phyloP scores from a whole-genome alignment of 495 filamentous ascomycete species.

The Penicillium soppii region DNA sequence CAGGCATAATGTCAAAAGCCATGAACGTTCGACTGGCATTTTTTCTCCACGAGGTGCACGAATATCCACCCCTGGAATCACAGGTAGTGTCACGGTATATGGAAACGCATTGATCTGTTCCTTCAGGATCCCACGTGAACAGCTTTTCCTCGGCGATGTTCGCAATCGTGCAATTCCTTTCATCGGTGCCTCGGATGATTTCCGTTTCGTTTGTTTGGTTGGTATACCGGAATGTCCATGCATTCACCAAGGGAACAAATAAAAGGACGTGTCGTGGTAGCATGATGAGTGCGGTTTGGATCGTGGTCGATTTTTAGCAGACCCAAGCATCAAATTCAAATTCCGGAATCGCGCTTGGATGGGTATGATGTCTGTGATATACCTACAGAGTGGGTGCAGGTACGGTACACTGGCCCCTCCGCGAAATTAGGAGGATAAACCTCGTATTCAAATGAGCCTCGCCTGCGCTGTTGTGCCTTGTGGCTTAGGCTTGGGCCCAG shows the following conservation, averaged over 20 bases:
- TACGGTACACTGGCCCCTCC: background rate
- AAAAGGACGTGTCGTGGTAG: background rate
- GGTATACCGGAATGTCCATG: conserved; percentile 22
- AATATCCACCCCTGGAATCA: conserved; percentile 4
- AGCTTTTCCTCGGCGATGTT: conserved; percentile 5
- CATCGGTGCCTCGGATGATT: conserved; percentile 8
- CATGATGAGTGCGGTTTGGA: background rate
- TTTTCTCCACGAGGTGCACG: conserved; percentile 13
- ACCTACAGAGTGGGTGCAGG: too few relatives aligned
- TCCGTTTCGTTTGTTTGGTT: conserved; percentile 10
- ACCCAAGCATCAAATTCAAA: background rate
- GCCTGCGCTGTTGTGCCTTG: background rate
- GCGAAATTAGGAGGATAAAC: background rate
- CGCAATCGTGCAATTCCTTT: conserved; percentile 10
- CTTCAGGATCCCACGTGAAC: conserved; percentile 21
- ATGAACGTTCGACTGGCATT: conserved; percentile 7
- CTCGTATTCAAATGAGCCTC: conserved; percentile 11
- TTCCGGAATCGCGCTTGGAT: background rate
- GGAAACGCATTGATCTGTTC: conserved; percentile 12
- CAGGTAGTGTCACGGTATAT: conserved; percentile 19
- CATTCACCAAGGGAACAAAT: conserved; percentile 7
- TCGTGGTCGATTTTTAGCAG: background rate
- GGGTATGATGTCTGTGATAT: conserved; percentile 1
- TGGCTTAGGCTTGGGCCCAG: background rate
- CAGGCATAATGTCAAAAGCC: conserved; percentile 6